Evolutionary conservation across 345 rosid genomes (phyloP).

Genomic region (Bruguiera gymnorhiza): DNA sequence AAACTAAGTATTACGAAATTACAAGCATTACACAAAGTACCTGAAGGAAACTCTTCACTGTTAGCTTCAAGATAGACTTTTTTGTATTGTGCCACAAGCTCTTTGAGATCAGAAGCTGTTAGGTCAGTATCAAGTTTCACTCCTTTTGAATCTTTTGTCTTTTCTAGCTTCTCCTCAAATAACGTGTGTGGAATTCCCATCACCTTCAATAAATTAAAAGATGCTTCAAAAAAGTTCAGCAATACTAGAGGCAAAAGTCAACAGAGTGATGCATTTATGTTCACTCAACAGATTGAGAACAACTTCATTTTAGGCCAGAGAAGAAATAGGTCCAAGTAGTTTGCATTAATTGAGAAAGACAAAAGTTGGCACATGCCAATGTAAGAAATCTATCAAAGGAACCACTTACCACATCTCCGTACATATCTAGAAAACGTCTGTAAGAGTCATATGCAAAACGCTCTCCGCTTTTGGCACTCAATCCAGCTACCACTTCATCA

Average conservation of each 20-base stretch:
- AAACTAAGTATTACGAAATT: background rate
- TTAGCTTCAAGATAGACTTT: slow-evolving; percentile 58
- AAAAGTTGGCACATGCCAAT: background rate
- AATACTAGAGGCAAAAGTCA: too few relatives aligned
- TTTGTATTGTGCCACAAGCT: slow-evolving; percentile 81
- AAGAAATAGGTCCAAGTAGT: background rate
- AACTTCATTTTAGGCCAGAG: too few relatives aligned
- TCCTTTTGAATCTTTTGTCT: slow-evolving; percentile 62
- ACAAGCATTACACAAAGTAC: slow-evolving; percentile 26
- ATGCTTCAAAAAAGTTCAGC: slow-evolving; percentile 6
- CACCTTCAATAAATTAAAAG: slow-evolving; percentile 44
- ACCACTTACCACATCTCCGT: slow-evolving; percentile 81
- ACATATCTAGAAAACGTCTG: slow-evolving; percentile 93
- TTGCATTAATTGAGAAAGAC: slow-evolving; percentile 1
- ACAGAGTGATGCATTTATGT: too few relatives aligned
- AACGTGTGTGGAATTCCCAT: slow-evolving; percentile 80
- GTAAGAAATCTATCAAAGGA: slow-evolving; percentile 9
- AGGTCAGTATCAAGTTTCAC: slow-evolving; percentile 66
- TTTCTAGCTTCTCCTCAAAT: slow-evolving; percentile 73
- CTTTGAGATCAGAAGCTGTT: slow-evolving; percentile 71
- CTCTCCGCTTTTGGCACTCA: slow-evolving; percentile 78
- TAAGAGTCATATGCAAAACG: slow-evolving; percentile 90
- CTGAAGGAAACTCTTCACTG: slow-evolving; percentile 80
- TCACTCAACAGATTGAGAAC: background rate
- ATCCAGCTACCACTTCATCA: slow-evolving; percentile 70